phyloP scores from a whole-genome alignment of 768 basidiomycete genomes.

The Fomitopsis pulvina region DNA sequence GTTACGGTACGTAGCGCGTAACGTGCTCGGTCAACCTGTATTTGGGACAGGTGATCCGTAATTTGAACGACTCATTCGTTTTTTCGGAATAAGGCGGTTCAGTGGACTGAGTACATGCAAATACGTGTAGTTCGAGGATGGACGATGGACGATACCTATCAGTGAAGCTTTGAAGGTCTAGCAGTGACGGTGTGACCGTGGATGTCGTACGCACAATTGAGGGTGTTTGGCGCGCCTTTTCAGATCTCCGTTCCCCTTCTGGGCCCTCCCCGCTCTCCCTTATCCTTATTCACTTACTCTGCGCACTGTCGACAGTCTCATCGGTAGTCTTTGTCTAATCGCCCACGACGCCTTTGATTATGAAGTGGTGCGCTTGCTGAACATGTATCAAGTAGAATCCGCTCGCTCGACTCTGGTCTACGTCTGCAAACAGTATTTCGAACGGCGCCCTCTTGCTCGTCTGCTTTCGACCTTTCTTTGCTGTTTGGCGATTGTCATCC shows the following conservation, averaged over 20 bases:
- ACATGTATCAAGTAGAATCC: background rate
- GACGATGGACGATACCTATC: too few relatives aligned
- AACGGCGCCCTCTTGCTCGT: slow-evolving; percentile 31
- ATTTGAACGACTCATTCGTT: background rate
- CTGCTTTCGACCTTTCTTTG: slow-evolving; percentile 40
- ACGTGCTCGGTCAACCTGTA: too few relatives aligned
- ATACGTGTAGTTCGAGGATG: too few relatives aligned
- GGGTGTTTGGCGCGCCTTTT: too few relatives aligned
- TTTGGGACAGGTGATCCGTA: background rate
- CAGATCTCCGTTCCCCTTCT: too few relatives aligned
- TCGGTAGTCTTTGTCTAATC: too few relatives aligned
- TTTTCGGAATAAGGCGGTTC: background rate
- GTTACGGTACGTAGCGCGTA: too few relatives aligned
- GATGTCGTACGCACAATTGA: too few relatives aligned
- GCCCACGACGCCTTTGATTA: too few relatives aligned
- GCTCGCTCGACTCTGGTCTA: background rate
- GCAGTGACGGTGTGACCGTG: too few relatives aligned
- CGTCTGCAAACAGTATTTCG: slow-evolving; percentile 11
- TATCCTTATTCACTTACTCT: background rate
- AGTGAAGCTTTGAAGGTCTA: too few relatives aligned
- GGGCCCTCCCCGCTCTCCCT: background rate
- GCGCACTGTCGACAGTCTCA: background rate
- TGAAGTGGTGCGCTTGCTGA: too few relatives aligned
- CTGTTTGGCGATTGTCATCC: slow-evolving; percentile 30
- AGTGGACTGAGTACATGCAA: background rate